These are phyloP conservation scores for Botrytis fragariae DNA, from an alignment of 2,329 filamentous ascomycete species.

Conservation along the genomic window DNA sequence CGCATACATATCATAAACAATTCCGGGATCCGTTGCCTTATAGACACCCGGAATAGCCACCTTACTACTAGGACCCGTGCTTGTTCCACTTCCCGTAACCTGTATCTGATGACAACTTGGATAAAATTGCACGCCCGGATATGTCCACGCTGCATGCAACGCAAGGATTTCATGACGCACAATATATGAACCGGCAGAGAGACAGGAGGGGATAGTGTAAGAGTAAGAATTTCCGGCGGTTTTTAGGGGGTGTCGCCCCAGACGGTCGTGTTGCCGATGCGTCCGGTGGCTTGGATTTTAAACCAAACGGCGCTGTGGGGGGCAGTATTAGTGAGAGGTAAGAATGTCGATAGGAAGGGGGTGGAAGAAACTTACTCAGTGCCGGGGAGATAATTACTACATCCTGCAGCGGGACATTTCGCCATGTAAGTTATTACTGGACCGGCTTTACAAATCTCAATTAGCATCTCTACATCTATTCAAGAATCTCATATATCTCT, in stretches of 20 bases:
- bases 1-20: constrained; percentile 40
- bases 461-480: neutral
- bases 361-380: constrained; percentile 37
- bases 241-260: constrained; percentile 35
- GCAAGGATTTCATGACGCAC: constrained; percentile 50
- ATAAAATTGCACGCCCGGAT: constrained; percentile 33
- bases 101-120: constrained; percentile 45
- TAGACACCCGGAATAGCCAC: constrained; percentile 51
- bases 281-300: constrained; percentile 50
- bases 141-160: constrained; percentile 48
- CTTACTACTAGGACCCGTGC: constrained; percentile 39
- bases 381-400: constrained; percentile 49
- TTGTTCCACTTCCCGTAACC: constrained; percentile 46
- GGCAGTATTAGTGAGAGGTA: neutral
- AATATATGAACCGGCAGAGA: constrained; percentile 54
- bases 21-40: constrained; percentile 44
- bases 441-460: constrained; percentile 39
- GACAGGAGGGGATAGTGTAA: constrained; percentile 50
- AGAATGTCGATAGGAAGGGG: neutral
- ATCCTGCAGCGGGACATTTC: constrained; percentile 49
- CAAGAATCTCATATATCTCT: neutral
- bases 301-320: constrained; percentile 29
- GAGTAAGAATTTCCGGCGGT: constrained; percentile 45
- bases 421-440: constrained; percentile 61
- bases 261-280: constrained; percentile 25